A percentile compares a stretch with the other conserved stretches of the same genome.
These are phyloP conservation scores for Trypanosoma rangeli DNA, from an alignment of 208 protist genomes.

Conservation along the genomic window DNA sequence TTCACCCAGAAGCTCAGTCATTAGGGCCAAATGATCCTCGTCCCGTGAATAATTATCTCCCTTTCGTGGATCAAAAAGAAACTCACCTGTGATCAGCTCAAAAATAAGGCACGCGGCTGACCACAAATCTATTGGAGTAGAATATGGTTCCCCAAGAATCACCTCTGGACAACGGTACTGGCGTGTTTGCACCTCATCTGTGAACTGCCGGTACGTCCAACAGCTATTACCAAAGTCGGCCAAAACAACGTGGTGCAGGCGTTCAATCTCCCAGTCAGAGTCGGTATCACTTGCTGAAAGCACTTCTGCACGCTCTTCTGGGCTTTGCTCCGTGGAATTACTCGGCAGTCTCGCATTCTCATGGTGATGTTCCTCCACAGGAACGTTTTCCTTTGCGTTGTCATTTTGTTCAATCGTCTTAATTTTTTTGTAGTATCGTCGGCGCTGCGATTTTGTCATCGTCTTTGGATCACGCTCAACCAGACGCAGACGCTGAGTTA, in stretches of 20 bases:
- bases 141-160: slow-evolving; percentile 87
- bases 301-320: slow-evolving; percentile 26
- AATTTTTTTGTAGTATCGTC: slow-evolving; percentile 91
- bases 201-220: slow-evolving; percentile 97
- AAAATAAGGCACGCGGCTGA: slow-evolving; percentile 94
- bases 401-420: slow-evolving; percentile 23
- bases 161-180: slow-evolving; percentile 94
- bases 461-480: slow-evolving; percentile 83
- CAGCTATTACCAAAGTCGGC: slow-evolving; percentile 99
- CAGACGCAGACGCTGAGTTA: slow-evolving; percentile 72
- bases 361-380: neutral
- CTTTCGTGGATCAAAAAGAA: slow-evolving; percentile 93
- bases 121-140: slow-evolving; percentile 90
- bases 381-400: slow-evolving; percentile 5
- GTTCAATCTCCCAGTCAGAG: slow-evolving; percentile 81
- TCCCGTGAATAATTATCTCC: slow-evolving; percentile 90
- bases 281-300: slow-evolving; percentile 64
- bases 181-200: slow-evolving; percentile 92
- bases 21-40: slow-evolving; percentile 93
- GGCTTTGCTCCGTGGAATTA: slow-evolving; percentile 2
- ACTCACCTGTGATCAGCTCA: slow-evolving; percentile 93
- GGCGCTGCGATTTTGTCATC: slow-evolving; percentile 92
- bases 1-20: slow-evolving; percentile 93
- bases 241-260: slow-evolving; percentile 93
- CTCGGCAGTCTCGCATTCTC: slow-evolving; percentile 10